These are phyloP conservation scores for Monilinia vaccinii-corymbosi DNA, from an alignment of 2,329 filamentous ascomycete genomes.

Conservation along the genomic window DNA sequence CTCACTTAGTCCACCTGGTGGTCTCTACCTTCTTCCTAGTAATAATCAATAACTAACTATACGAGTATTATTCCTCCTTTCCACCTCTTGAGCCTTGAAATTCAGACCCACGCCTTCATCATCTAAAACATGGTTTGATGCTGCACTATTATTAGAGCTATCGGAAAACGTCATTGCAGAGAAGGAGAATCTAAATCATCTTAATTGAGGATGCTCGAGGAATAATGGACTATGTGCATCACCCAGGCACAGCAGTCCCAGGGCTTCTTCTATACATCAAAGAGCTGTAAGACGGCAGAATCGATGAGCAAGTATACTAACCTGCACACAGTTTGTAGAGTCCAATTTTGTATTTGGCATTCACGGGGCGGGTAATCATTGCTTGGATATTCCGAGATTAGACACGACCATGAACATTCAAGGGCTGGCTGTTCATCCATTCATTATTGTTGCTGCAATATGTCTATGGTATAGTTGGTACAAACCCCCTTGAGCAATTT, in stretches of 20 bases:
- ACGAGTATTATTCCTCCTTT: no score
- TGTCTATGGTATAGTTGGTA: slow-evolving; percentile 30
- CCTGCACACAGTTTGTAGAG: background rate
- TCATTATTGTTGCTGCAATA: slow-evolving; percentile 22
- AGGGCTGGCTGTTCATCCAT: slow-evolving; percentile 10
- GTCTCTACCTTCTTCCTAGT: no score
- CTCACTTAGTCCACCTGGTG: no score
- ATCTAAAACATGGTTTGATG: no score
- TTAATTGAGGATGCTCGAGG: no score
- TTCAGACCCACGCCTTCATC: no score
- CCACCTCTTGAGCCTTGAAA: no score
- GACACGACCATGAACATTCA: background rate
- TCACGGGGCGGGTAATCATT: background rate
- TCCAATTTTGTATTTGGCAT: background rate
- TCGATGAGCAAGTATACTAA: background rate
- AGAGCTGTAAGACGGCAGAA: background rate
- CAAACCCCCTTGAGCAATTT: slow-evolving; percentile 21
- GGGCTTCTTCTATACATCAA: background rate
- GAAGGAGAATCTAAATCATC: no score
- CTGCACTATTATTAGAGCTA: no score
- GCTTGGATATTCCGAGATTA: background rate
- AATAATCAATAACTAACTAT: no score
- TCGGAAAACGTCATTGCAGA: no score
- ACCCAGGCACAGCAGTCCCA: background rate
- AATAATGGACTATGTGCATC: background rate